These are phyloP conservation scores for Phytophthora rubi DNA, from an alignment of 352 stramenopile species.

Conservation along the genomic window DNA sequence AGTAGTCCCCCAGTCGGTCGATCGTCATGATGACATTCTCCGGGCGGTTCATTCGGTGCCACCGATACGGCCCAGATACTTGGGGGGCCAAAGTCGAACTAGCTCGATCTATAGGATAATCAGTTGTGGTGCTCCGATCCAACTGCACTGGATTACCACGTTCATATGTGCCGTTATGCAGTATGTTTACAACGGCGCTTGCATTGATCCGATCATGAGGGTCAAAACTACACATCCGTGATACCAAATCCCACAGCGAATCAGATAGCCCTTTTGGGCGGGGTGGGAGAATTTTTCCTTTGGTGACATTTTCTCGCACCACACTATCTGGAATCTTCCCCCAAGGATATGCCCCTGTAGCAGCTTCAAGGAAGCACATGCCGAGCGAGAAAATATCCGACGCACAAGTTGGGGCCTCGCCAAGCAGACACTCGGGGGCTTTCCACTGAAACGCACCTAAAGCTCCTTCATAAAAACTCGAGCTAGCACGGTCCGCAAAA, in stretches of 20 bases:
- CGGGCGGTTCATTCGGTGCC: constrained; percentile 13
- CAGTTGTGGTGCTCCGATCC: neutral
- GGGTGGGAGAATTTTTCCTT: neutral
- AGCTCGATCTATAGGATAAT: neutral
- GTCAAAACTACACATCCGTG: constrained; percentile 3
- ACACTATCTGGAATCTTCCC: neutral
- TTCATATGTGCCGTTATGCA: neutral
- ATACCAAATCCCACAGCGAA: neutral
- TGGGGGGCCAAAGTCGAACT: neutral
- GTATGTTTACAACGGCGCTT: constrained; percentile 1
- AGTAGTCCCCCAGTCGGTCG: constrained; percentile 33
- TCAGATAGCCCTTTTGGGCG: neutral
- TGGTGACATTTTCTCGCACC: neutral
- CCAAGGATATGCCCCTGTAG: neutral
- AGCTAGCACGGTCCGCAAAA: constrained; percentile 9
- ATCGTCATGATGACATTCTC: constrained; percentile 10
- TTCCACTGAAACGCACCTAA: neutral
- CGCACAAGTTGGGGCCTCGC: neutral
- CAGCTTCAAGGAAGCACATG: constrained; percentile 7
- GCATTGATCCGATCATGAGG: neutral
- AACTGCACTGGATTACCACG: neutral
- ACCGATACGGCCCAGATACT: constrained; percentile 8
- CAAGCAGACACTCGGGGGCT: neutral
- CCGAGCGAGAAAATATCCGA: constrained; percentile 8
- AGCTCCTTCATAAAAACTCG: neutral